Base-by-base conservation (phyloP, 2,329 filamentous ascomycete genomes). In the Metarhizium rileyi region DNA sequence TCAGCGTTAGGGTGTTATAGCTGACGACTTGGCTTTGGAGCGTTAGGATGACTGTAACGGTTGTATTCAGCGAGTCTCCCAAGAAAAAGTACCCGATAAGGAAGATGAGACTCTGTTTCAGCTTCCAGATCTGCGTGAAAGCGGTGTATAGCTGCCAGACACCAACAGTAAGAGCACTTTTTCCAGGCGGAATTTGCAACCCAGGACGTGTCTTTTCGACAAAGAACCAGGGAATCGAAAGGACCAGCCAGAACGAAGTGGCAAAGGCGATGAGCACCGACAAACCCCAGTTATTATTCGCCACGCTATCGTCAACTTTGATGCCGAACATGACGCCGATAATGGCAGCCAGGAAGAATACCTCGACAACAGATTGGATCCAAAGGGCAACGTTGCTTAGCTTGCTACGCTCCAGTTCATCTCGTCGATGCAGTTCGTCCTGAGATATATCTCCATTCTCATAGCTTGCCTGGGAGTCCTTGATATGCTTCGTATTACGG, bases 31-130 rank as follows among this genome's bases (percentile, higher is more conserved):
- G 70, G 55, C 85, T 85, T 58, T 86, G 83, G 5, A 85, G 63
- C 0, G 81, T 86, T 0, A 68, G 72, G 30, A 86, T 79, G 22
- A 86, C 81, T 0, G 83, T 86, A 4, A 85, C 79, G 0, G 81
- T 84, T 0, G 83, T 87, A 61, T 86, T 86, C 28, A 86, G 69
- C 1, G 78, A 81, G 63, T 86, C 83, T n/a, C 80, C 82, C 0
- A 86, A 73, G 2, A 86, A 68, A 59, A 86, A 86, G 58, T 84
- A 86, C 3, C 77, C 80, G 41, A 80, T 72, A 0, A 87, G 72
- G 60, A 85, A 86, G 20, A 84, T 68, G 27, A 86, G 62, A 53
- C 76, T 82, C 64, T 86, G 83, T 59, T 78, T 81, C 43, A 86
- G 64, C 36, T 77, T 74, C 76, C 79, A 82, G 16, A 86, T 77